phyloP scores from a whole-genome alignment of 1,284 basidiomycete species.

The Polyporus tsugae region DNA sequence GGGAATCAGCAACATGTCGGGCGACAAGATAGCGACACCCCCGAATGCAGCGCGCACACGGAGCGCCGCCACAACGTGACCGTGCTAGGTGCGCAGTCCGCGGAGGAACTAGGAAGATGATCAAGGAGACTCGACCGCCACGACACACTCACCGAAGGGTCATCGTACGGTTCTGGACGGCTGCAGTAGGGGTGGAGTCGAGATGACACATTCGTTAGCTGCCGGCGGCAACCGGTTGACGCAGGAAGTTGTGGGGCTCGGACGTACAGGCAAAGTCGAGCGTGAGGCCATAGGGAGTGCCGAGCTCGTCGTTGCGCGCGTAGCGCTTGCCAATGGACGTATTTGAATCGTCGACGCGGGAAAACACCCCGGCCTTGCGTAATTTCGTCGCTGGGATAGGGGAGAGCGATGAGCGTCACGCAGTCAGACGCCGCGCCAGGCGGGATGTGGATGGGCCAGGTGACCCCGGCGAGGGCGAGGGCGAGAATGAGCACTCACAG shows the following conservation, averaged over 20 bases:
- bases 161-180: slow-evolving; percentile 87
- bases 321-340: slow-evolving; percentile 97
- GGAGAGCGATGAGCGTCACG: slow-evolving; percentile 20
- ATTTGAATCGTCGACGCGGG: slow-evolving; percentile 95
- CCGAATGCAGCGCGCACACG: not conserved
- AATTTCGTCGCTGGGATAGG: slow-evolving; percentile 77
- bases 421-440: slow-evolving; percentile 16
- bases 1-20: slow-evolving; percentile 5
- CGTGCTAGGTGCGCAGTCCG: slow-evolving; percentile 6
- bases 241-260: slow-evolving; percentile 27
- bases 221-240: slow-evolving; percentile 19
- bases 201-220: slow-evolving; percentile 31
- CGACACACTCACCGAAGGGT: slow-evolving; percentile 77
- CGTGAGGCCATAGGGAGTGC: slow-evolving; percentile 96
- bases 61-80: not conserved
- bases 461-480: slow-evolving; percentile 21
- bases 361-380: slow-evolving; percentile 88
- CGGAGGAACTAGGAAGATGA: not conserved
- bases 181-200: slow-evolving; percentile 47
- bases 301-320: slow-evolving; percentile 97
- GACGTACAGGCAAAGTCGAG: slow-evolving; percentile 96
- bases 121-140: not conserved
- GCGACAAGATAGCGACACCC: not conserved
- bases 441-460: slow-evolving; percentile 20
- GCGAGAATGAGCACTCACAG: slow-evolving; percentile 67